Base-by-base conservation (phyloP, 2,329 filamentous ascomycete genomes). In the Cucurbitaria berberidis region DNA sequence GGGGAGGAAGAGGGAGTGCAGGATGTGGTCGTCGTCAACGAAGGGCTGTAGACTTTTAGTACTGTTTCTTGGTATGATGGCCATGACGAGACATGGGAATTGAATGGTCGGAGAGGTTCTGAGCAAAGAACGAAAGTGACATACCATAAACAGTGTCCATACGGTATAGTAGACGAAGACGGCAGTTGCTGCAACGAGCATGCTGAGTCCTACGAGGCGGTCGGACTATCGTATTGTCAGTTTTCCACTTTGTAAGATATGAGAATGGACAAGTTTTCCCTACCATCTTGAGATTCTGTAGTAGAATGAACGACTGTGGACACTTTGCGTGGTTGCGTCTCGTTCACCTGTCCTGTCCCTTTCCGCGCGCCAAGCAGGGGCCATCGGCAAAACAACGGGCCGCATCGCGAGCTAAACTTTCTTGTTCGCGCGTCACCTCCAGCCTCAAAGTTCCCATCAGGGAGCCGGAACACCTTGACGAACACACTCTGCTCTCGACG, bases 101-200 rank as follows among this genome's bases (percentile, higher is more conserved):
- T 6, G 32, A 36, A 22, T 21, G 18, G 29, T 15, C 13, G n/a
- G 16, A 29, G 24, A 10, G 11, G 18, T 3, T 42, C 5, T 8
- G 3, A 22, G 19, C 15, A 11, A 15, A n/a, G 36, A 15, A 15
- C 11, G 2, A 10, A 3, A 5, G 8, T 10, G 4, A 10, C 79
- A 53, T 85, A 97, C 95, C 90, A 99, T 98, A 64, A 98, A 84
- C 62, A 99, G 84, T 24, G 95, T 96, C 95, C 95, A 99, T 77
- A 96, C 86, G 60, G 91, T 95, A 82, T 99, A 99, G 85, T 99
- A 99, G 69, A 89, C 81, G 76, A 90, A 91, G 74, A 90, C 85
- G 68, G 83, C 82, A 62, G 87, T 87, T 69, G 88, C 88, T 81
- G 84, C 82, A 77, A 89, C 81, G 75, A 91, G 86, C 88, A 90